Conservation (phyloP, 208 protist species). For the Crithidia bombi region DNA sequence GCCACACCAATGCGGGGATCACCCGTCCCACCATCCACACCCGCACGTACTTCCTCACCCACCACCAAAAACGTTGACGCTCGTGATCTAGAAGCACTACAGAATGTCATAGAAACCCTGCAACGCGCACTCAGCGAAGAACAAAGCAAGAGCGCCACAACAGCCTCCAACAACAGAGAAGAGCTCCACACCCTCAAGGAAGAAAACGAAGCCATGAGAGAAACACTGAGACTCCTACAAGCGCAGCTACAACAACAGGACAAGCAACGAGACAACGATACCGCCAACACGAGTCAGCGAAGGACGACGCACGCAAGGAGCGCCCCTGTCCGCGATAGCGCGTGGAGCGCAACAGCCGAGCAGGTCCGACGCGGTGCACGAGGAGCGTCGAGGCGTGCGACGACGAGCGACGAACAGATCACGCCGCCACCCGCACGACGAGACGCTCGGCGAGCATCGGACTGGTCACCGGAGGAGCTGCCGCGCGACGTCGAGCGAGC, state of each 20-base stretch:
- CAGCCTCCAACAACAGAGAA: background rate
- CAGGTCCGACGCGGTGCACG: too few species aligned
- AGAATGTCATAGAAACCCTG: slow-evolving; percentile 26
- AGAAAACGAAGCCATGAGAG: slow-evolving; percentile 24
- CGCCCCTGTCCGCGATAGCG: too few species aligned
- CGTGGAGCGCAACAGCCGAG: background rate
- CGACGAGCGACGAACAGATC: too few species aligned
- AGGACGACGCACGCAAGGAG: slow-evolving; percentile 3
- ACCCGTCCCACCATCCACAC: background rate
- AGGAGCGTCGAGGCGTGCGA: too few species aligned
- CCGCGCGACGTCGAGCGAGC: slow-evolving; percentile 2
- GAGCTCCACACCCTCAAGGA: slow-evolving; percentile 11
- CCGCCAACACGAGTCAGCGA: background rate
- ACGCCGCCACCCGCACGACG: too few species aligned
- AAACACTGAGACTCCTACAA: slow-evolving; percentile 12
- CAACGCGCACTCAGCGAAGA: slow-evolving; percentile 20
- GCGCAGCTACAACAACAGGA: slow-evolving; percentile 6
- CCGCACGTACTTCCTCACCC: background rate
- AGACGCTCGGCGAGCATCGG: too few species aligned
- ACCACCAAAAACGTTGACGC: background rate
- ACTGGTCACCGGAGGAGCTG: too few species aligned
- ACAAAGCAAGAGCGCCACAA: background rate
- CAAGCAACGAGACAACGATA: background rate
- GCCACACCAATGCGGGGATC: slow-evolving; percentile 2
- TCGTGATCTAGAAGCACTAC: slow-evolving; percentile 11